Evolutionary conservation across 371 early-diverging fungal genomes (phyloP).

Genomic region (Circinella umbellata): DNA sequence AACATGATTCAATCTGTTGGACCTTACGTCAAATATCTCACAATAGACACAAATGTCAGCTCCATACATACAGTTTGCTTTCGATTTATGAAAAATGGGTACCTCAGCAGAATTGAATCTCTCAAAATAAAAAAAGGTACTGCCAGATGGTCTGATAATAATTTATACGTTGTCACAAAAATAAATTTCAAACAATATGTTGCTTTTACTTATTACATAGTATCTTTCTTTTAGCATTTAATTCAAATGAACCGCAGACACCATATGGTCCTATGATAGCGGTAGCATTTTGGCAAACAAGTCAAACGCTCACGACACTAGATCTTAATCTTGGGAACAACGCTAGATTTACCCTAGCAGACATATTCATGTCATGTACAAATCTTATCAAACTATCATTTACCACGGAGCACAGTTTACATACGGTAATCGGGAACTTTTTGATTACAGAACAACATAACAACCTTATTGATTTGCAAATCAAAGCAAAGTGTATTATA

Average conservation of each 20-base stretch:
- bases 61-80: not conserved
- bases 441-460: not conserved
- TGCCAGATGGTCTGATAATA: no score
- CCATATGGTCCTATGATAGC: not conserved
- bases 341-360: not conserved
- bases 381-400: not conserved
- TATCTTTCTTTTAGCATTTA: no score
- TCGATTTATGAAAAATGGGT: not conserved
- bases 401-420: not conserved
- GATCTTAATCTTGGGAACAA: not conserved
- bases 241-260: no score
- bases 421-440: not conserved
- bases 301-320: not conserved
- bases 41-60: not conserved
- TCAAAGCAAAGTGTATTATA: not conserved
- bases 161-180: no score
- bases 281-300: not conserved
- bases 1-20: not conserved
- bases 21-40: not conserved
- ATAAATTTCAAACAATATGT: no score
- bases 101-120: not conserved
- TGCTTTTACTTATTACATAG: no score
- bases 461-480: not conserved
- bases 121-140: not conserved
- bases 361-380: not conserved